Evolutionary conservation across 371 early-diverging fungal genomes (phyloP).

Genomic region (Zychaea mexicana): DNA sequence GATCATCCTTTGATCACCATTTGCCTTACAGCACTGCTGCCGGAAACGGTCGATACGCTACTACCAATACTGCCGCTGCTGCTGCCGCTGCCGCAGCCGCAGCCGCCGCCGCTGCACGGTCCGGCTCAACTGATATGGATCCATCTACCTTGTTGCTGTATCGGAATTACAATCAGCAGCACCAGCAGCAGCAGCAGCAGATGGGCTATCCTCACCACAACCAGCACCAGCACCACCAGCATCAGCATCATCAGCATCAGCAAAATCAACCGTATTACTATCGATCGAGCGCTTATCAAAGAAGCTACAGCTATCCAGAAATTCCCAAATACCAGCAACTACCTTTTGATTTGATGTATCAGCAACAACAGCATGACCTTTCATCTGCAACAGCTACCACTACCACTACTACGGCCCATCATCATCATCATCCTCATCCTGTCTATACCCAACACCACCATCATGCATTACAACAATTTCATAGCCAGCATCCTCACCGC

Average conservation of each 20-base stretch:
- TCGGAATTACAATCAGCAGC: slow-evolving; percentile 4
- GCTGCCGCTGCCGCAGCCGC: not conserved
- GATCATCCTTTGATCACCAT: not conserved
- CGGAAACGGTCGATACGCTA: not conserved
- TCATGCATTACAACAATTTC: not conserved
- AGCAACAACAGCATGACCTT: not conserved
- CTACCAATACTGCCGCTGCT: not conserved
- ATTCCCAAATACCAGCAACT: not conserved
- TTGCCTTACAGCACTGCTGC: not conserved
- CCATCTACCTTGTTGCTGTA: not conserved
- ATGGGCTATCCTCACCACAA: not conserved
- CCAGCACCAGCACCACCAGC: not conserved
- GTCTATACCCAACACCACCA: not conserved
- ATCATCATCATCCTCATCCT: slow-evolving; percentile 6
- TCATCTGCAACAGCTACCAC: not conserved
- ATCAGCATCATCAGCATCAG: not conserved
- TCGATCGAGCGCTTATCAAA: not conserved
- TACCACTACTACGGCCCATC: not conserved
- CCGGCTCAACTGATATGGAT: slow-evolving; percentile 45
- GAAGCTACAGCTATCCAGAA: not conserved
- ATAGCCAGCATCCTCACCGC: no score
- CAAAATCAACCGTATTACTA: not conserved
- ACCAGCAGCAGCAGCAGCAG: no score
- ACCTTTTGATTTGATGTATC: slow-evolving; percentile 1
- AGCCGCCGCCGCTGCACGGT: slow-evolving; percentile 75